phyloP scores from a whole-genome alignment of 1,139 yeast genomes.

The Geotrichum carabidarum region DNA sequence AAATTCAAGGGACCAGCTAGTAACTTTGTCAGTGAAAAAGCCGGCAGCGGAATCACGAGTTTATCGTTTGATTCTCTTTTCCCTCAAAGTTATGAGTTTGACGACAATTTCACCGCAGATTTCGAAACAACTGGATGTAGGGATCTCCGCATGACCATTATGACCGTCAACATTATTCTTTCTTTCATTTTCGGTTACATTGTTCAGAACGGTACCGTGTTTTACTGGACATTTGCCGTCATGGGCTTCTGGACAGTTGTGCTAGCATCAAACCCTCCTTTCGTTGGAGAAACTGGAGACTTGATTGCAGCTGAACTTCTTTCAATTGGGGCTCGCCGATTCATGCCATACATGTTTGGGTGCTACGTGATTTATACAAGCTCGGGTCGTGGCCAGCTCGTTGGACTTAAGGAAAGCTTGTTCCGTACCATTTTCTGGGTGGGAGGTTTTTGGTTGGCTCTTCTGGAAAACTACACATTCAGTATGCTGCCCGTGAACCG shows the following conservation, averaged over 20 bases:
- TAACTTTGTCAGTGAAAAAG: conserved; percentile 47
- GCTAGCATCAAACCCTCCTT: conserved; percentile 79
- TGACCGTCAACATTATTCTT: conserved; percentile 53
- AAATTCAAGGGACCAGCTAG: conserved; percentile 53
- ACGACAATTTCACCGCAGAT: conserved; percentile 32
- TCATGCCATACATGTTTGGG: conserved; percentile 70
- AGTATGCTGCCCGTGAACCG: conserved; percentile 86
- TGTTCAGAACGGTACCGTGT: conserved; percentile 50
- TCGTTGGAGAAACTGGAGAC: conserved; percentile 34
- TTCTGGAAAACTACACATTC: conserved; percentile 79
- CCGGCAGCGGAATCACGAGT: conserved; percentile 43
- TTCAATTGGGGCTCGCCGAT: conserved; percentile 66
- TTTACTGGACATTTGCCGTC: conserved; percentile 57
- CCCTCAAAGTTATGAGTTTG: conserved; percentile 67
- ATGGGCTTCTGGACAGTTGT: conserved; percentile 87
- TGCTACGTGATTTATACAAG: conserved; percentile 67
- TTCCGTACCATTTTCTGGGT: conserved; percentile 65
- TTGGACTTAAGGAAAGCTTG: conserved; percentile 36
- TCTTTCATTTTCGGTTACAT: conserved; percentile 52
- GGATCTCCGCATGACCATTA: conserved; percentile 60
- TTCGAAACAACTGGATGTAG: conserved; percentile 46
- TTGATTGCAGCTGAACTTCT: conserved; percentile 57
- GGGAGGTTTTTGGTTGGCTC: conserved; percentile 78
- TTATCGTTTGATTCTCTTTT: conserved; percentile 65
- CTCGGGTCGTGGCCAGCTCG: conserved; percentile 41